phyloP scores from a whole-genome alignment of 2,329 filamentous ascomycete species.

The Sclerotinia trifoliorum region DNA sequence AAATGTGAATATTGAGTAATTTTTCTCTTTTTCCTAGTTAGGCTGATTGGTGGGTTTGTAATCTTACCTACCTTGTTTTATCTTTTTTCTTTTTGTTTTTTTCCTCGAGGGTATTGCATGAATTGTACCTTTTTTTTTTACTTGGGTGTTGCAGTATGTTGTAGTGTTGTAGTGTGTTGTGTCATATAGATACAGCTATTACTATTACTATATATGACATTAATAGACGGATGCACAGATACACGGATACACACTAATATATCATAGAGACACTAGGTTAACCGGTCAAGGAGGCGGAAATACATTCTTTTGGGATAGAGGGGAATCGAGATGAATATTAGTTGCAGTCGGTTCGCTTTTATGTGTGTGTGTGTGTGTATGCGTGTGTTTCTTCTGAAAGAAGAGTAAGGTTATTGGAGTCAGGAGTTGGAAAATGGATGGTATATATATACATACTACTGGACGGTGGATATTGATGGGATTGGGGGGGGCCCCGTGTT shows the following conservation, averaged over 20 bases:
- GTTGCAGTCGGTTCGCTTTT: too few species aligned
- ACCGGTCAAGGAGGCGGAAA: neutral
- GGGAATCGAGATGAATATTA: neutral
- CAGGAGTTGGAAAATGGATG: too few species aligned
- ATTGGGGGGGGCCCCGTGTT: too few species aligned
- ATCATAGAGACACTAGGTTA: constrained; percentile 1
- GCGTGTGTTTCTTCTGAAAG: too few species aligned
- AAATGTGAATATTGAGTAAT: constrained; percentile 20
- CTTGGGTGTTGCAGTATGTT: neutral
- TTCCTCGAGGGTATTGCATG: neutral
- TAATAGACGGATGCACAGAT: neutral
- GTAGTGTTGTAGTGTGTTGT: neutral
- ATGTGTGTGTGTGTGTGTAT: too few species aligned
- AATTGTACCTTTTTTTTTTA: too few species aligned
- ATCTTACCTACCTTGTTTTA: too few species aligned
- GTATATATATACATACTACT: too few species aligned
- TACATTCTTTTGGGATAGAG: constrained; percentile 15
- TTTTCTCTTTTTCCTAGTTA: neutral
- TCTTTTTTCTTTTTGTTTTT: neutral
- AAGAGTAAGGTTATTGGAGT: too few species aligned
- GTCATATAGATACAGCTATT: neutral
- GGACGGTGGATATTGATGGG: too few species aligned
- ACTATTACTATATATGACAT: neutral
- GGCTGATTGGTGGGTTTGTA: too few species aligned
- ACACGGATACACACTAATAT: neutral